Evolutionary conservation across 1,284 basidiomycete species (phyloP).

Genomic region (Inonotus obliquus): DNA sequence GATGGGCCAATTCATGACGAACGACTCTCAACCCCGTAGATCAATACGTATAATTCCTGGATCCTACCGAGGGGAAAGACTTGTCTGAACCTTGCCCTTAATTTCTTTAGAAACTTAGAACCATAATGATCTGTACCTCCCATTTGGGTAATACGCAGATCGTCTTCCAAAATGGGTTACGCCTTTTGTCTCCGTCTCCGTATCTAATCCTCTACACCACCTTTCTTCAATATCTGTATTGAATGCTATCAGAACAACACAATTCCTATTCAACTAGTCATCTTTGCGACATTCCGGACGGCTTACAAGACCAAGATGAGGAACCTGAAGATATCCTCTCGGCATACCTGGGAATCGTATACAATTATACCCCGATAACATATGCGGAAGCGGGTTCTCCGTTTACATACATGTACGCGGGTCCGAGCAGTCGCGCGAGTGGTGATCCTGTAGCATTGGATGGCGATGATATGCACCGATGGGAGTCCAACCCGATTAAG

Average conservation of each 20-base stretch:
- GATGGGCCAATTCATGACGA: not conserved
- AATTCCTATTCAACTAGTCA: not conserved
- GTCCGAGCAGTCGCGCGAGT: not conserved
- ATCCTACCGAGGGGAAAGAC: too few relatives aligned
- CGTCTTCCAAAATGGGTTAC: too few relatives aligned
- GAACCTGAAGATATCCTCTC: slow-evolving; percentile 64
- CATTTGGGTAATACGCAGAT: too few relatives aligned
- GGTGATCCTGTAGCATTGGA: not conserved
- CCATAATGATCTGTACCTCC: too few relatives aligned
- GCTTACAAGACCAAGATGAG: not conserved
- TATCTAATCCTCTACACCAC: too few relatives aligned
- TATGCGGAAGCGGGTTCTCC: slow-evolving; percentile 48
- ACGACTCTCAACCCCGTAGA: not conserved
- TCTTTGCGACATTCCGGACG: not conserved
- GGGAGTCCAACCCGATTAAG: slow-evolving; percentile 8
- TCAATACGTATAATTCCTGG: too few relatives aligned
- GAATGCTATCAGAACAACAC: not conserved
- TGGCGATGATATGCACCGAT: not conserved
- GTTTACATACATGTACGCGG: slow-evolving; percentile 35
- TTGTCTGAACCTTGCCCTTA: too few relatives aligned
- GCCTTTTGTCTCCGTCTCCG: too few relatives aligned
- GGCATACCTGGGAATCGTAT: slow-evolving; percentile 54
- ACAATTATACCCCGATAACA: slow-evolving; percentile 55
- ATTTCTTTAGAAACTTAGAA: too few relatives aligned
- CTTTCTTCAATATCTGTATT: not conserved